Evolutionary conservation across 306 rosid genomes (phyloP).

Genomic region (Cercis canadensis): DNA sequence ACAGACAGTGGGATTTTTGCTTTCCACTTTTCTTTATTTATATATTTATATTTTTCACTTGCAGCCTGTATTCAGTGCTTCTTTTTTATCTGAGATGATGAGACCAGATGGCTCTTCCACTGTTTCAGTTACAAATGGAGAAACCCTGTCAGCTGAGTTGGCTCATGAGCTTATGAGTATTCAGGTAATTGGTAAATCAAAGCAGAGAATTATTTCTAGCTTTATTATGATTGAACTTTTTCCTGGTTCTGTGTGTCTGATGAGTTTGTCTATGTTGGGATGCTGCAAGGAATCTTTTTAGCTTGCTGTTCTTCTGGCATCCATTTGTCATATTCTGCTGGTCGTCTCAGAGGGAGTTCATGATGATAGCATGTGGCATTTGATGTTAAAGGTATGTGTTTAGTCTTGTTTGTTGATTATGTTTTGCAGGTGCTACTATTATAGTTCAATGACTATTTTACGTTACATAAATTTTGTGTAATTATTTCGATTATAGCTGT

Average conservation of each 20-base stretch:
- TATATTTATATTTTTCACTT: conserved; percentile 27
- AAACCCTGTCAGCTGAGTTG: conserved; percentile 78
- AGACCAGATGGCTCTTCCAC: conserved; percentile 86
- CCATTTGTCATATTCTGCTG: conserved; percentile 76
- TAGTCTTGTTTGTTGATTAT: conserved; percentile 8
- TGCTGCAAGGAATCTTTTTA: conserved; percentile 76
- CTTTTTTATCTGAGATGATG: conserved; percentile 85
- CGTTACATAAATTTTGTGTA: not conserved
- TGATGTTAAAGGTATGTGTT: conserved; percentile 72
- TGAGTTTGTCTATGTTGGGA: conserved; percentile 48
- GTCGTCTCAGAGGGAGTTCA: conserved; percentile 89
- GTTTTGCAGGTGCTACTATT: conserved; percentile 18
- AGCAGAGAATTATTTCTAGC: not conserved
- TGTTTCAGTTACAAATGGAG: conserved; percentile 65
- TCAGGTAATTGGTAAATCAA: conserved; percentile 59
- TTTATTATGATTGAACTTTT: not conserved
- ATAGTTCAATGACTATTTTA: conserved; percentile 14
- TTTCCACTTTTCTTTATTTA: not conserved
- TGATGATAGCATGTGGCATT: conserved; percentile 76
- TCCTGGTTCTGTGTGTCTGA: conserved; percentile 27
- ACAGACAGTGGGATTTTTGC: not conserved
- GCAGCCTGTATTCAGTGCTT: conserved; percentile 87
- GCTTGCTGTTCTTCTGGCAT: conserved; percentile 82
- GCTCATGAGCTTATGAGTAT: conserved; percentile 84
- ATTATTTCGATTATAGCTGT: not conserved